Base-by-base conservation (phyloP, 2,329 filamentous ascomycete species). In the Didymella lethalis region DNA sequence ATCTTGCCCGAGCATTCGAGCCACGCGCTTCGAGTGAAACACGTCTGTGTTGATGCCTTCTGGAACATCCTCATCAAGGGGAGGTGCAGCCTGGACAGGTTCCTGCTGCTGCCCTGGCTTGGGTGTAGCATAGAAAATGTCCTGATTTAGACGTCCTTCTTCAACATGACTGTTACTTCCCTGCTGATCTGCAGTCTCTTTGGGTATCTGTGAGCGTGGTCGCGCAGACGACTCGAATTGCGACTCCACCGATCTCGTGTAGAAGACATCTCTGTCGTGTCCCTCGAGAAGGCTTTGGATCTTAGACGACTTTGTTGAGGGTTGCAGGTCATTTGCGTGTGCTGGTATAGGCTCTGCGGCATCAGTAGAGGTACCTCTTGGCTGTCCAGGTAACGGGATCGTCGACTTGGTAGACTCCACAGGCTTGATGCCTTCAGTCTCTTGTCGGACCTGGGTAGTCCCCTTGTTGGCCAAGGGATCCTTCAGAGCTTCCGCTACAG, bases 21-120 rank as follows among this genome's bases (percentile, higher is more conserved):
- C 84, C 20, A 88, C 83, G 54, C 80, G 81, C 3, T 83, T 83
- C 54, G 84, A 89, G 55, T 85, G 84, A 68, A 90, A 90, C 0
- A 90, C 74, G 63, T 86, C 83, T 5, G 83, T 82, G 67, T 89
- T 83, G 67, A 88, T 79, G 46, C 84, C 86, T 52, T 86, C 84
- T 4, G 86, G 81, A 16, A 83, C 59, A n/a, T 83, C 79, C 18
- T 82, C 78, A 54, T 81, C 72, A 49, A 65, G 60, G 23, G 73
- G 70, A 18, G 71, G 65, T 43, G 67, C 65, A 36, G 62, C 62
- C 41, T 77, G 73, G 32, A 74, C 67, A 4, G 77, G 56, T 10
- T 63, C 43, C 23, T 64, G 56, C 32, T 67, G 62, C n/a, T 68
- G 62, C n/a, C 56, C 64, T 36, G 63, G 69, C 61, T 68, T 70